phyloP scores from a whole-genome alignment of 2,329 filamentous ascomycete genomes.

The Alternaria sp. region DNA sequence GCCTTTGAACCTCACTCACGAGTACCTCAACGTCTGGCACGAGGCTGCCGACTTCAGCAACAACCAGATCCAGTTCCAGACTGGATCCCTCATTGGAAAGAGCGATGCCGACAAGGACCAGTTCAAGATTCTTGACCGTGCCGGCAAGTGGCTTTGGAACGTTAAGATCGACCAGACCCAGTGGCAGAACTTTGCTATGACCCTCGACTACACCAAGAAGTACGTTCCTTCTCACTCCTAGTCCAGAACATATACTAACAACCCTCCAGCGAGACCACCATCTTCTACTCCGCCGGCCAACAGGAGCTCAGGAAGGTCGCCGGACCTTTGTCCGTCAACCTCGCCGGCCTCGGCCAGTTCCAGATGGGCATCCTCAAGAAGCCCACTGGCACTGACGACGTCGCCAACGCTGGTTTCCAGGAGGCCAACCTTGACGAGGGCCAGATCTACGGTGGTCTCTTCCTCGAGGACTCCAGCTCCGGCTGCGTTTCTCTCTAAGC shows the following conservation, averaged over 20 bases:
- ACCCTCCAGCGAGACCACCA: slow-evolving; percentile 58
- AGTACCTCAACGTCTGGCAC: slow-evolving; percentile 60
- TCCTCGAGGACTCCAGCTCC: slow-evolving; percentile 46
- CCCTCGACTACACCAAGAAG: slow-evolving; percentile 64
- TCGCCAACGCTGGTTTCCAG: slow-evolving; percentile 49
- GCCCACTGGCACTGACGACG: slow-evolving; percentile 54
- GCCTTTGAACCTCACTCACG: slow-evolving; percentile 65
- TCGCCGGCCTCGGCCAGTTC: slow-evolving; percentile 65
- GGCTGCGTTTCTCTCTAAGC: slow-evolving; percentile 42
- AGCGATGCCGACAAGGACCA: slow-evolving; percentile 53
- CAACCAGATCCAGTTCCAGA: slow-evolving; percentile 59
- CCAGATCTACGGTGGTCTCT: slow-evolving; percentile 49
- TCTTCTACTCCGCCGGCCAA: slow-evolving; percentile 62
- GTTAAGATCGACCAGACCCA: slow-evolving; percentile 58
- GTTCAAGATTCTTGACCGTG: slow-evolving; percentile 50
- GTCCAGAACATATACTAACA: neutral
- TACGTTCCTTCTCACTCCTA: slow-evolving; percentile 39
- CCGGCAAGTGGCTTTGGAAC: slow-evolving; percentile 54
- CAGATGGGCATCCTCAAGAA: slow-evolving; percentile 70
- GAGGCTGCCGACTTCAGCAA: slow-evolving; percentile 49
- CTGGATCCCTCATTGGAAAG: slow-evolving; percentile 58
- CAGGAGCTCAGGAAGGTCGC: slow-evolving; percentile 58
- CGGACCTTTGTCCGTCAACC: slow-evolving; percentile 56
- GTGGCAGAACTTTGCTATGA: slow-evolving; percentile 69
- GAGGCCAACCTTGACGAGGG: slow-evolving; percentile 45